phyloP scores from a whole-genome alignment of 306 rosid species.

The Dryas drummondii region DNA sequence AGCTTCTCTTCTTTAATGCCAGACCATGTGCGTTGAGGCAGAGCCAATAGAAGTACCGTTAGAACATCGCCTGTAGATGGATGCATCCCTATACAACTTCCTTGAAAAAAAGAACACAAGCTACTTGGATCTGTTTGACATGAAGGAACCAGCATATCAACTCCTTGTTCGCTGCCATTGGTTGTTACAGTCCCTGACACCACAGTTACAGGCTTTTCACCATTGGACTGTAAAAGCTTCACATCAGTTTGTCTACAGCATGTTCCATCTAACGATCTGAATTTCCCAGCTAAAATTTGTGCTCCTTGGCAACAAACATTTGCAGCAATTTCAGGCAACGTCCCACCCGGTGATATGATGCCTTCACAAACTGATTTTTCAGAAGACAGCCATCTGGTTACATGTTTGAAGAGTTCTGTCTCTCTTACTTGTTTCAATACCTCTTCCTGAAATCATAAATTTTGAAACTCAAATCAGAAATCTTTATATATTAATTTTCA shows the following conservation, averaged over 20 bases:
- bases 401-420: conserved; percentile 59
- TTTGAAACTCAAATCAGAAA: conserved; percentile 24
- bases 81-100: conserved; percentile 65
- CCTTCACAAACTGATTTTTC: conserved; percentile 36
- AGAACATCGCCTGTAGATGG: conserved; percentile 80
- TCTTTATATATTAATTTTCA: neutral
- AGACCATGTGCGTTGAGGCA: conserved; percentile 75
- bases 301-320: conserved; percentile 72
- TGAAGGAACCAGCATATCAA: conserved; percentile 66
- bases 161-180: conserved; percentile 54
- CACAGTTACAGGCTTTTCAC: conserved; percentile 53
- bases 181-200: conserved; percentile 66
- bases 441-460: conserved; percentile 70
- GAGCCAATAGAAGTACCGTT: conserved; percentile 69
- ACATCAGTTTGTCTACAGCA: conserved; percentile 53
- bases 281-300: conserved; percentile 43
- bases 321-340: conserved; percentile 52
- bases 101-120: conserved; percentile 52
- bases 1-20: conserved; percentile 62
- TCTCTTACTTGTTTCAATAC: conserved; percentile 61
- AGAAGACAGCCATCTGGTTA: conserved; percentile 57
- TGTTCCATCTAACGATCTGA: conserved; percentile 23
- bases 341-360: conserved; percentile 22
- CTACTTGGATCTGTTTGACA: conserved; percentile 43
- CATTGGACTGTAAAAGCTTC: conserved; percentile 39